A percentile compares a stretch with the other conserved stretches of the same genome.
Conservation (phyloP, 192 early-diverging fungal species). For the Coemansia sp. region DNA sequence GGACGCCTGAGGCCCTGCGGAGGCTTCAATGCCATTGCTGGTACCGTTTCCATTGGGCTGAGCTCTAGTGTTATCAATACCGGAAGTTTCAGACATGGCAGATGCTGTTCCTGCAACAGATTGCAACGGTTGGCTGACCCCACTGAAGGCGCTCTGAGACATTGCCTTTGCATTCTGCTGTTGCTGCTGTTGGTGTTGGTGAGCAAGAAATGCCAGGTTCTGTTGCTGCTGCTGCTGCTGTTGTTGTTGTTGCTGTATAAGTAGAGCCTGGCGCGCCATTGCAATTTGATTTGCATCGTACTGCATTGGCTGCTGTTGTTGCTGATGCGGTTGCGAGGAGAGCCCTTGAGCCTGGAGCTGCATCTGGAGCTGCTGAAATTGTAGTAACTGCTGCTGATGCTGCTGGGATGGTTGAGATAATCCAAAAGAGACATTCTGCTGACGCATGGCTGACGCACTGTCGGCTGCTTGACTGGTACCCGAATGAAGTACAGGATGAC, state of each 20-base stretch:
- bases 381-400: constrained; percentile 10
- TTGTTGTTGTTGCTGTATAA: constrained; percentile 24
- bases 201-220: constrained; percentile 19
- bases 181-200: constrained; percentile 35
- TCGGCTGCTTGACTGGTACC: constrained; percentile 21
- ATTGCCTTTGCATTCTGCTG: constrained; percentile 21
- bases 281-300: constrained; percentile 33
- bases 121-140: background rate
- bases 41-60: constrained; percentile 7
- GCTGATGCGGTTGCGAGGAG: constrained; percentile 17
- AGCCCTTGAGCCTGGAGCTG: constrained; percentile 28
- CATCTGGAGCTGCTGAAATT: constrained; percentile 20
- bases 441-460: constrained; percentile 19
- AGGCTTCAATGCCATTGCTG: background rate
- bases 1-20: background rate
- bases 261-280: constrained; percentile 28
- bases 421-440: constrained; percentile 26
- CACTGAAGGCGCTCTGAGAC: constrained; percentile 6
- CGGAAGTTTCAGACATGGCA: constrained; percentile 7
- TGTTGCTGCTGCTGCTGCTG: constrained; percentile 14
- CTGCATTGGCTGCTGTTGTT: constrained; percentile 20
- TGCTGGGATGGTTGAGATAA: constrained; percentile 15
- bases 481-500: constrained; percentile 28
- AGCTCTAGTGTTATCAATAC: constrained; percentile 2
- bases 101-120: background rate